Conservation (phyloP, 352 stramenopile species). For the Phytophthora pistaciae region DNA sequence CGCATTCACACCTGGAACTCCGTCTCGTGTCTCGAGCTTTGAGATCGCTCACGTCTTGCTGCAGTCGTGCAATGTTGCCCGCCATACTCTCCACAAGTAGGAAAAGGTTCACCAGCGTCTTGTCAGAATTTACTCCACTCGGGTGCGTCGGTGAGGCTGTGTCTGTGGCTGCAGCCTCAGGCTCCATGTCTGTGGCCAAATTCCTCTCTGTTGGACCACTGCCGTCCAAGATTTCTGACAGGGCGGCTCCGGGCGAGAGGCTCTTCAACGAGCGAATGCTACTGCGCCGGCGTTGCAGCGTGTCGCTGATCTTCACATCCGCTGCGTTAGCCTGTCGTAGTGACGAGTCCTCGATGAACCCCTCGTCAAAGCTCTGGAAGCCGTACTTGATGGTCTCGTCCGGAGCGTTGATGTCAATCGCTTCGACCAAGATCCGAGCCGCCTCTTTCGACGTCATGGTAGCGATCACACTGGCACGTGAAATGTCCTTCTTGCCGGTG, state of each 20-base stretch:
- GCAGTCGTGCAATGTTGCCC: not conserved
- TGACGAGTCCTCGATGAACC: not conserved
- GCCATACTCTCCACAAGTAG: not conserved
- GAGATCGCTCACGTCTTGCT: not conserved
- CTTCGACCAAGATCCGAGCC: not conserved
- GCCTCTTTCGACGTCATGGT: slow-evolving; percentile 3
- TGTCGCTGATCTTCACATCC: not conserved
- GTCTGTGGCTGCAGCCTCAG: not conserved
- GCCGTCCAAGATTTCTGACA: too few species aligned
- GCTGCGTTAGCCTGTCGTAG: not conserved
- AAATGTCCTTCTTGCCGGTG: not conserved
- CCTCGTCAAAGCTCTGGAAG: not conserved
- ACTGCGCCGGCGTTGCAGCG: not conserved
- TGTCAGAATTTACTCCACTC: not conserved
- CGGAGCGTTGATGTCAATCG: not conserved
- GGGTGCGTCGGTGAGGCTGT: too few species aligned
- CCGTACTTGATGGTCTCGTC: slow-evolving; percentile 19
- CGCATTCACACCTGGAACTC: not conserved
- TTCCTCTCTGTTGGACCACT: not conserved
- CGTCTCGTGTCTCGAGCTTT: not conserved
- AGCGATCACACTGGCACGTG: not conserved
- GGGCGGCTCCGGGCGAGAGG: too few species aligned
- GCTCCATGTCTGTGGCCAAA: not conserved
- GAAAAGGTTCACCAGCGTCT: not conserved
- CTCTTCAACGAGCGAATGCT: not conserved